Conservation (phyloP, 2,329 filamentous ascomycete species). For the Beauveria scarabaeidicola region DNA sequence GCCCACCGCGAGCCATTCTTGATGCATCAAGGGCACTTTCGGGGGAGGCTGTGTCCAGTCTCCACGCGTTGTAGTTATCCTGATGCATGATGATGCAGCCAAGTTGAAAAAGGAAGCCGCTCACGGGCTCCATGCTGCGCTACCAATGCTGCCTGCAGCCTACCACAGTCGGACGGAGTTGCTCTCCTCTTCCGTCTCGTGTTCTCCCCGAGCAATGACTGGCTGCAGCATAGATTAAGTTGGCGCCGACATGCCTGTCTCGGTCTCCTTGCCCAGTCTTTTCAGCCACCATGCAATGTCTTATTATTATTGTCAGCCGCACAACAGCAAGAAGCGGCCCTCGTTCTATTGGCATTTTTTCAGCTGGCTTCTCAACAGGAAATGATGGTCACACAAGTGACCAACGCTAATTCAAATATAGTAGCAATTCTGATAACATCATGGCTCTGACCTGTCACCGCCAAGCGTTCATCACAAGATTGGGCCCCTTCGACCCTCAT, state of each 20-base stretch:
- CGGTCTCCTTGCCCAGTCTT: background rate
- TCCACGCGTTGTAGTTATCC: background rate
- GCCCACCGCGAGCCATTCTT: constrained; percentile 1
- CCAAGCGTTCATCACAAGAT: background rate
- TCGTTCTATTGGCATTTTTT: constrained; percentile 1
- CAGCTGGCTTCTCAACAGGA: background rate
- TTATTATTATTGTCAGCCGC: background rate
- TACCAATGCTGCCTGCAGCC: background rate
- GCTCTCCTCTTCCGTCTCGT: background rate
- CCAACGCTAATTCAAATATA: background rate
- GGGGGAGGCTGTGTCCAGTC: background rate
- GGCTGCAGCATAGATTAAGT: constrained; percentile 4
- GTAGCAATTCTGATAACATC: background rate
- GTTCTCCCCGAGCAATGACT: background rate
- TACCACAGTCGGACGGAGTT: background rate
- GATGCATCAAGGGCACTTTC: background rate
- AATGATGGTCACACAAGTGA: too few relatives aligned
- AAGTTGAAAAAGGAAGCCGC: constrained; percentile 3
- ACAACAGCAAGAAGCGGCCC: background rate
- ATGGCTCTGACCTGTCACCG: background rate
- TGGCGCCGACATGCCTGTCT: background rate
- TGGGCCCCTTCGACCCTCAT: background rate
- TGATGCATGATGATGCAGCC: background rate
- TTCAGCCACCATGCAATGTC: background rate
- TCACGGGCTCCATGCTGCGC: background rate